Percentiles rank a stretch among this genome's conserved stretches.
Conservation (phyloP, 2,329 filamentous ascomycete species). For the Penicillium oxalicum region DNA sequence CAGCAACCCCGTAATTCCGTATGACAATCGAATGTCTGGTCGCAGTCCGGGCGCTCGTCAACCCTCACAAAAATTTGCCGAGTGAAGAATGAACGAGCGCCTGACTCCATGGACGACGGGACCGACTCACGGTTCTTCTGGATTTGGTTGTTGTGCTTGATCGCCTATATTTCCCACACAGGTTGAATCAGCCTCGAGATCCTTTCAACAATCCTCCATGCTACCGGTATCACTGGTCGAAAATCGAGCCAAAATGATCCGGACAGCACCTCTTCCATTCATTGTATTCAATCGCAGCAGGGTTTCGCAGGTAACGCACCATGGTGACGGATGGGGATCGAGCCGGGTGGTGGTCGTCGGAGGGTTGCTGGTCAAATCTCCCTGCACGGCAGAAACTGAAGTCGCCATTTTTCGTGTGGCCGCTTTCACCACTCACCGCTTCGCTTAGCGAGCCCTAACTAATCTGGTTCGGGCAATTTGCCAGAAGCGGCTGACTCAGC, state of each 20-base stretch:
- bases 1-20: conserved; percentile 20
- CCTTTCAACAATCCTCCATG: conserved; percentile 11
- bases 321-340: conserved; percentile 52
- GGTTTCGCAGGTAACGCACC: conserved; percentile 33
- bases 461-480: conserved; percentile 25
- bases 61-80: background rate
- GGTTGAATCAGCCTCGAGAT: conserved; percentile 19
- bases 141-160: conserved; percentile 99
- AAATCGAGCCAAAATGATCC: conserved; percentile 5
- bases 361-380: conserved; percentile 44
- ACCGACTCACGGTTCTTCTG: conserved; percentile 77
- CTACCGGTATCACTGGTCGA: conserved; percentile 8
- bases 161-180: conserved; percentile 58
- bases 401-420: conserved; percentile 41
- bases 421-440: conserved; percentile 33
- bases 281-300: conserved; percentile 15
- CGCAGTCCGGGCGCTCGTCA: conserved; percentile 12
- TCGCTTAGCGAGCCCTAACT: conserved; percentile 43
- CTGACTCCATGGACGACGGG: conserved; percentile 1
- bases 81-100: background rate
- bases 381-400: conserved; percentile 30
- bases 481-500: conserved; percentile 12
- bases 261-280: conserved; percentile 3
- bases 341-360: conserved; percentile 41
- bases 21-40: conserved; percentile 14